Percentiles rank a stretch among this genome's conserved stretches.
phyloP scores from a whole-genome alignment of 2,329 filamentous ascomycete genomes.

The Orbilia blumenaviensis region DNA sequence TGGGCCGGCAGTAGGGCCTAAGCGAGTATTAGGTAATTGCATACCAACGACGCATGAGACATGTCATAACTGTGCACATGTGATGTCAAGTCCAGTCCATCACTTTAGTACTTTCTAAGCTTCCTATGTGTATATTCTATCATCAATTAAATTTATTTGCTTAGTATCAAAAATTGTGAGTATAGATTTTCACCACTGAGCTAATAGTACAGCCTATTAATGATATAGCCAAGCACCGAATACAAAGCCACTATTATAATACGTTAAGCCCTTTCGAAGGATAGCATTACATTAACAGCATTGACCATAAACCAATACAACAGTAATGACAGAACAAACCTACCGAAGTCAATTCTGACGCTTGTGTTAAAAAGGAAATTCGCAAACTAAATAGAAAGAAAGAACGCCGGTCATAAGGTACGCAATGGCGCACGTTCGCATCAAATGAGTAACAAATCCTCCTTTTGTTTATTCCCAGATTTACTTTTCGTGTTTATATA shows the following conservation, averaged over 20 bases:
- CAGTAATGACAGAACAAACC: no score
- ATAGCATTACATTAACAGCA: no score
- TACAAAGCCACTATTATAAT: background rate
- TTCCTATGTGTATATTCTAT: no score
- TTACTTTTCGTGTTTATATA: background rate
- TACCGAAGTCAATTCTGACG: no score
- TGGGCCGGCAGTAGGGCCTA: background rate
- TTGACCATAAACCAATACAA: no score
- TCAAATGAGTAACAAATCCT: background rate
- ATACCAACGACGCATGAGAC: background rate
- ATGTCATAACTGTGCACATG: background rate
- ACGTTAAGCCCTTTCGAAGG: no score
- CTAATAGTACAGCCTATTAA: background rate
- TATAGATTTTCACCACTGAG: background rate
- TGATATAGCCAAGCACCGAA: no score
- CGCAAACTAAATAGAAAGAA: no score
- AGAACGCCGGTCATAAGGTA: background rate
- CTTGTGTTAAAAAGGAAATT: no score
- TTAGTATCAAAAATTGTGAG: background rate
- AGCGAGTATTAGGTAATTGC: conserved; percentile 7
- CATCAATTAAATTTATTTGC: background rate
- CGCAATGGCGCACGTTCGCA: no score
- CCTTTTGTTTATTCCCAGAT: background rate
- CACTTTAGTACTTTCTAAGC: background rate
- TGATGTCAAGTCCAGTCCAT: background rate